Evolutionary conservation across 2,329 filamentous ascomycete genomes (phyloP), one percentile per base, ranked within the genome.

Genomic region (Monosporascus sp.): DNA sequence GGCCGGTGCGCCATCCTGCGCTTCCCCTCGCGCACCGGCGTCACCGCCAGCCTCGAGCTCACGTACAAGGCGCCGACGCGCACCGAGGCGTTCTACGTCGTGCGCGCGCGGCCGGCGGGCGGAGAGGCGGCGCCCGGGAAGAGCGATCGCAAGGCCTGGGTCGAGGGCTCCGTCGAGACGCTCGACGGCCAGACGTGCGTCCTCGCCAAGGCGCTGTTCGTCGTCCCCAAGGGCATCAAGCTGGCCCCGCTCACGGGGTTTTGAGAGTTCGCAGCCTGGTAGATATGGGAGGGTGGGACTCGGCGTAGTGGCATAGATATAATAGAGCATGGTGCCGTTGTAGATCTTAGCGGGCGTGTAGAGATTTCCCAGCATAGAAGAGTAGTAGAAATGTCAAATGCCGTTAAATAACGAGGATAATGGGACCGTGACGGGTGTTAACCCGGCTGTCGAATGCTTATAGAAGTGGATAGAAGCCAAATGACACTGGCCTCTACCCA

Each of bases 51-150:
- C 50, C 68, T 86, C 36, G 73, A 81, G 55, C 65, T 91, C 48
- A 76, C 78, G 51, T 92, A 91, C 67, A 75, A 80, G 44, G 78
- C 76, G 53, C 84, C 84, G 0, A 83, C 84, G 7, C 68, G 76
- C 37, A 79, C 82, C 40, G 79, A 81, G 51, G 72, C 76, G 40
- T 88, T 87, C 66, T 90, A 89, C 69, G 74, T 87, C 34, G 71
- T 91, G 7, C 74, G 77, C 52, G 75, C 77, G 14, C 66, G 72
- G 50, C 77, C 78, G 38, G 54, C 58, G 8, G 59, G 41, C 6
- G 34, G 27, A 26, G 51, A 51, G 45, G 53, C 53, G n/a, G 44
- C 17, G 27, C 8, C 60, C 63, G 52, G 63, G 54, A 69, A 66
- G 59, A 65, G 68, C 49, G 70, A 71, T 14, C 78, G 78, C 61